phyloP scores from a whole-genome alignment of 495 filamentous ascomycete species.

The Penicillium ochrochloron region DNA sequence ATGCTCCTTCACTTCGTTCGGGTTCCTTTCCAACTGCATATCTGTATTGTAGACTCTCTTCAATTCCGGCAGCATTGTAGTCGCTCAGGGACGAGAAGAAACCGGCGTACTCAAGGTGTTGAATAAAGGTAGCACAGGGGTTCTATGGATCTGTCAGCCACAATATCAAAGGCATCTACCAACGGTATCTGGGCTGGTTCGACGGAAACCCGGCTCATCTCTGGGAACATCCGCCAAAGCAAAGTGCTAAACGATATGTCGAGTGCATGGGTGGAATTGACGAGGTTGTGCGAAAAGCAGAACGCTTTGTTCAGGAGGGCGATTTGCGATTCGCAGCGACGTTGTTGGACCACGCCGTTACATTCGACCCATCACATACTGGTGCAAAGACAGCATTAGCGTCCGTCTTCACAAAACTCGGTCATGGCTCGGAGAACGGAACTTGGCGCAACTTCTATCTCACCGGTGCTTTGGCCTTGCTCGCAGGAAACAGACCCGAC shows the following conservation, averaged over 20 bases:
- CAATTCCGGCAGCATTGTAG: no score
- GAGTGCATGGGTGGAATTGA: conserved; percentile 30
- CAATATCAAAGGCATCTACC: conserved; percentile 47
- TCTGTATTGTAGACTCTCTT: no score
- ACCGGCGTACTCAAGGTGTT: no score
- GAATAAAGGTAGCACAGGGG: no score
- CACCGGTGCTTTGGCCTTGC: conserved; percentile 22
- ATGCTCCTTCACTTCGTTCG: no score
- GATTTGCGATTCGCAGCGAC: conserved; percentile 36
- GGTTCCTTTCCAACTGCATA: no score
- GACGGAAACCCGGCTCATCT: conserved; percentile 44
- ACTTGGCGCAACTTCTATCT: conserved; percentile 38
- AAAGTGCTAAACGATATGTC: conserved; percentile 35
- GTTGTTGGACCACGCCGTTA: conserved; percentile 32
- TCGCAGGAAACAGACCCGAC: neutral
- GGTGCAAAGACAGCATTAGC: conserved; percentile 22
- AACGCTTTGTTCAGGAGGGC: conserved; percentile 12
- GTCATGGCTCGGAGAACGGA: conserved; percentile 34
- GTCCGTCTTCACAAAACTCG: conserved; percentile 31
- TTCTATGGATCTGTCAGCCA: conserved; percentile 45
- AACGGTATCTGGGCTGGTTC: conserved; percentile 46
- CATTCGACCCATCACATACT: conserved; percentile 19
- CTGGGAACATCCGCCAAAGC: conserved; percentile 39
- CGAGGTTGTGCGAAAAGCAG: conserved; percentile 27
- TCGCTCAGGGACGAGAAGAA: no score